Conservation (phyloP, 768 basidiomycete genomes). For the Rhizopogon roseolus region DNA sequence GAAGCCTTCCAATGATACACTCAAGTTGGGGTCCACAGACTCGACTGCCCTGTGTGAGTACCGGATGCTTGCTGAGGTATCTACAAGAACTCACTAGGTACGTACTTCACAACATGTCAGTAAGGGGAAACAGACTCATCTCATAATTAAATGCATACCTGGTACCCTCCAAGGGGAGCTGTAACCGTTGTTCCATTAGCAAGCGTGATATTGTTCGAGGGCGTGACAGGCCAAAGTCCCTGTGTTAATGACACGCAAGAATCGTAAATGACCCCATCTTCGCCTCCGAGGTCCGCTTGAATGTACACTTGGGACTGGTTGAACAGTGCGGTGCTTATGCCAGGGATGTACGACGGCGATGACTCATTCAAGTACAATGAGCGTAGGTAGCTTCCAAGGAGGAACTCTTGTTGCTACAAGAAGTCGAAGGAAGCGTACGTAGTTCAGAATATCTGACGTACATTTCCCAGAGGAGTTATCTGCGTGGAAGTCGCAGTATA, state of each 20-base stretch:
- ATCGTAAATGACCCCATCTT: slow-evolving; percentile 62
- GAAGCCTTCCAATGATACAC: slow-evolving; percentile 64
- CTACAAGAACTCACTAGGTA: slow-evolving; percentile 32
- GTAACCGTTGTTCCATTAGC: slow-evolving; percentile 59
- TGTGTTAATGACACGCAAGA: slow-evolving; percentile 66
- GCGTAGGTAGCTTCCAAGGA: slow-evolving; percentile 49
- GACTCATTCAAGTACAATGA: slow-evolving; percentile 48
- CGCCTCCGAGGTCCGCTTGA: slow-evolving; percentile 66
- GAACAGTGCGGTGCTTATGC: slow-evolving; percentile 29
- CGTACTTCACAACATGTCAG: slow-evolving; percentile 28
- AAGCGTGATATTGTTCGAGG: slow-evolving; percentile 45
- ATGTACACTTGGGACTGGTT: slow-evolving; percentile 37
- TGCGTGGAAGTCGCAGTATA: slow-evolving; percentile 52
- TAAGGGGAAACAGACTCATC: slow-evolving; percentile 1
- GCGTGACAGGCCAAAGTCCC: slow-evolving; percentile 57
- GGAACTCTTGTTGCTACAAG: slow-evolving; percentile 49
- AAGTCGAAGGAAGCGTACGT: not conserved
- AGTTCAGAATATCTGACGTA: slow-evolving; percentile 20
- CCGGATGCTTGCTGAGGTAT: not conserved
- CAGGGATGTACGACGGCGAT: slow-evolving; percentile 49
- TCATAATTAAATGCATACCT: slow-evolving; percentile 24
- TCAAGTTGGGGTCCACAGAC: slow-evolving; percentile 55
- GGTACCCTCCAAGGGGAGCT: slow-evolving; percentile 65
- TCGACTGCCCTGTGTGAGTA: slow-evolving; percentile 38
- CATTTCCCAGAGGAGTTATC: slow-evolving; percentile 69